These are phyloP conservation scores for Xylaria sp. DNA, from an alignment of 2,329 filamentous ascomycete genomes.

Conservation along the genomic window DNA sequence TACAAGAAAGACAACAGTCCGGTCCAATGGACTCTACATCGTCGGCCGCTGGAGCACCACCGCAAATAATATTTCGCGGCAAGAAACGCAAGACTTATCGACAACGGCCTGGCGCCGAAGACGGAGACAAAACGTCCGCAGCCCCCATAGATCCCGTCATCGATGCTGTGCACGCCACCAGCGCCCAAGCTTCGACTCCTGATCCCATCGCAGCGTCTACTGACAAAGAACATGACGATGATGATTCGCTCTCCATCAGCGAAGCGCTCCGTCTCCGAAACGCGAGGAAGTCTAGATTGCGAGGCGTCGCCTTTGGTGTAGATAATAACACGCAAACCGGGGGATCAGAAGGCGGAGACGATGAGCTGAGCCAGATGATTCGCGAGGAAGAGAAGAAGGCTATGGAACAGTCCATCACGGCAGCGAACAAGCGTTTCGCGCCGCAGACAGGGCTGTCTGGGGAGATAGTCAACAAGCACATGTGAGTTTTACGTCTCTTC, in stretches of 20 bases:
- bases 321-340: constrained; percentile 41
- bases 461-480: constrained; percentile 76
- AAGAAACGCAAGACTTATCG: constrained; percentile 71
- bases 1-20: not conserved
- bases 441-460: constrained; percentile 75
- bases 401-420: constrained; percentile 44
- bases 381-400: constrained; percentile 50
- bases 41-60: constrained; percentile 37
- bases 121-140: constrained; percentile 37
- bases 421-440: constrained; percentile 68
- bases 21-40: constrained; percentile 33
- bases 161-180: constrained; percentile 20
- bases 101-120: constrained; percentile 58
- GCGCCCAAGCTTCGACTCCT: constrained; percentile 6
- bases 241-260: constrained; percentile 56
- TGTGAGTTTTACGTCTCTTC: constrained; percentile 68
- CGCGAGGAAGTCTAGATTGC: constrained; percentile 58
- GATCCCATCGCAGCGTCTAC: constrained; percentile 3
- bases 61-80: constrained; percentile 63
- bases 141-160: constrained; percentile 16
- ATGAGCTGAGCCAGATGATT: constrained; percentile 52
- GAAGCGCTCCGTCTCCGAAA: constrained; percentile 65
- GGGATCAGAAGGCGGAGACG: constrained; percentile 40
- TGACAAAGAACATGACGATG: constrained; percentile 49
- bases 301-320: constrained; percentile 67